These are phyloP conservation scores for Petunia secreta DNA, from an alignment of 257 asterid genomes.

Conservation along the genomic window DNA sequence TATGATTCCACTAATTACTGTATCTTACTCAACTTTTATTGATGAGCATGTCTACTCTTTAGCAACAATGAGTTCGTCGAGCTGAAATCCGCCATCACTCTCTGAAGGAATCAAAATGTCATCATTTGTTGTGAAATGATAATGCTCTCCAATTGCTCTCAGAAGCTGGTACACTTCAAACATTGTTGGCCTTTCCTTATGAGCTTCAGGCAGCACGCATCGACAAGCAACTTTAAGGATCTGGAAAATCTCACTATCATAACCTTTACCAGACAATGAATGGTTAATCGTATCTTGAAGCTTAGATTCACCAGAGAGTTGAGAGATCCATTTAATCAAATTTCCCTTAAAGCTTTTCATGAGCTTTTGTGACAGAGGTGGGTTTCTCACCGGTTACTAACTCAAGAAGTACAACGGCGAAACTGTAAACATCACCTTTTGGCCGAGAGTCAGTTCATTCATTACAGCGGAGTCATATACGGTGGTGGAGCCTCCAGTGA, in stretches of 20 bases:
- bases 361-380: constrained; percentile 56
- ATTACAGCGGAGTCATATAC: too few relatives aligned
- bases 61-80: constrained; percentile 78
- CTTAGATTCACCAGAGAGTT: constrained; percentile 57
- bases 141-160: constrained; percentile 66
- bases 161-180: constrained; percentile 81
- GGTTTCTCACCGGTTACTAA: constrained; percentile 71
- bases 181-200: constrained; percentile 86
- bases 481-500: too few relatives aligned
- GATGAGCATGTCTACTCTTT: constrained; percentile 36
- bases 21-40: constrained; percentile 19
- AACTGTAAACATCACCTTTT: constrained; percentile 85
- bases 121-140: constrained; percentile 61
- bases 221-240: constrained; percentile 77
- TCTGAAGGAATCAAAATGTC: constrained; percentile 58
- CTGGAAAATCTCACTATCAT: constrained; percentile 69
- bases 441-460: constrained; percentile 28
- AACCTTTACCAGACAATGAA: constrained; percentile 58
- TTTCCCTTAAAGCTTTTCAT: constrained; percentile 70
- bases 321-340: constrained; percentile 71
- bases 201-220: constrained; percentile 61
- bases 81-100: constrained; percentile 41
- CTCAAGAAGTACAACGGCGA: constrained; percentile 86
- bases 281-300: constrained; percentile 69
- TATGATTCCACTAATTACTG: constrained; percentile 24